A percentile compares a stretch with the other conserved stretches of the same genome.
Evolutionary conservation across 2,329 filamentous ascomycete species (phyloP).

Genomic region (Fusarium sp.): DNA sequence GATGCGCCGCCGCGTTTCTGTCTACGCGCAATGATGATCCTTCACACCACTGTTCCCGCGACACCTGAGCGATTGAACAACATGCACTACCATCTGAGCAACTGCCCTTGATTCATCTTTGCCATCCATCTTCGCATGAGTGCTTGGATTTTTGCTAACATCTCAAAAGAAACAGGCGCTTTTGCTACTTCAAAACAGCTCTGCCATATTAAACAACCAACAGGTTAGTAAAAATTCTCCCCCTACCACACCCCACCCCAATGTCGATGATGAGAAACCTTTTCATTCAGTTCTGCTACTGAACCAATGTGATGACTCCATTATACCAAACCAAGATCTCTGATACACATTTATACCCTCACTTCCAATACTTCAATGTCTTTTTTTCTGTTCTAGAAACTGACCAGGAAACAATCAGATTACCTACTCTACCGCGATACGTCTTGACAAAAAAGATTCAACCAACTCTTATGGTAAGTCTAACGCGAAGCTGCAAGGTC

Average conservation of each 20-base stretch:
- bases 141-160: conserved; percentile 6
- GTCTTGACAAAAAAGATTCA: too few relatives aligned
- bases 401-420: conserved; percentile 23
- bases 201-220: not conserved
- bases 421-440: not conserved
- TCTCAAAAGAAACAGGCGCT: not conserved
- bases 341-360: conserved; percentile 53
- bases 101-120: not conserved
- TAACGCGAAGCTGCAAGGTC: not conserved
- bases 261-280: conserved; percentile 71
- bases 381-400: not conserved
- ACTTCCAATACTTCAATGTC: not conserved
- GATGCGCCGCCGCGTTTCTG: conserved; percentile 8
- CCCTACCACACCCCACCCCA: not conserved
- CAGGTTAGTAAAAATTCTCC: conserved; percentile 24
- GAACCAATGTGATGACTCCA: conserved; percentile 73
- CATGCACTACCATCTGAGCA: conserved; percentile 82
- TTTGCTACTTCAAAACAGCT: conserved; percentile 2
- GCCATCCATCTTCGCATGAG: not conserved
- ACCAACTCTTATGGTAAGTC: conserved; percentile 24
- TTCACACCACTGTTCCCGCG: conserved; percentile 69
- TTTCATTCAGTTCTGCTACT: conserved; percentile 81
- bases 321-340: conserved; percentile 74
- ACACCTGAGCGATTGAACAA: conserved; percentile 71
- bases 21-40: conserved; percentile 62